Percentiles rank a stretch among this genome's conserved stretches.
Conservation (phyloP, 306 rosid species). For the Ormosia emarginata region DNA sequence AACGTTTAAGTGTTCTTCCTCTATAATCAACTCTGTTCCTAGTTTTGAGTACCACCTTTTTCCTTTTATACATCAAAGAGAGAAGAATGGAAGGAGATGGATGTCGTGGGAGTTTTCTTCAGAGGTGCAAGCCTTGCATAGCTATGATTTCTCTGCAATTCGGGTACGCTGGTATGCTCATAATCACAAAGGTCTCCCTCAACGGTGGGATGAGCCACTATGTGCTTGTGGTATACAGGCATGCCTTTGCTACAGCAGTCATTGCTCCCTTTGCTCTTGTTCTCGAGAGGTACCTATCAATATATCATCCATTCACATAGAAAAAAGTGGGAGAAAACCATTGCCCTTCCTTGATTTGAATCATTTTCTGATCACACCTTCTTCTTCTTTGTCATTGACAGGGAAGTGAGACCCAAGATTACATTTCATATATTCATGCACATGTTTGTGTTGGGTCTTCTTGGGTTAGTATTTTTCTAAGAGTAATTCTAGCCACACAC, state of each 20-base stretch:
- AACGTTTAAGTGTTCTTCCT: constrained; percentile 21
- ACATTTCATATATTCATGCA: constrained; percentile 63
- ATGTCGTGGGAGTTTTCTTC: constrained; percentile 5
- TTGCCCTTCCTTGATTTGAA: neutral
- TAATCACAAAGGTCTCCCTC: constrained; percentile 59
- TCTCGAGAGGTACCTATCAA: constrained; percentile 60
- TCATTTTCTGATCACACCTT: constrained; percentile 27
- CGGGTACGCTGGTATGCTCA: constrained; percentile 70
- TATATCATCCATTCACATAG: no score
- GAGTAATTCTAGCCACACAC: no score
- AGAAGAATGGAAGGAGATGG: constrained; percentile 27
- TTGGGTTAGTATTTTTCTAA: constrained; percentile 60
- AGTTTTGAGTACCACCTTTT: neutral
- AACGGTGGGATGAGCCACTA: constrained; percentile 65
- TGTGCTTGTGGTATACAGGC: constrained; percentile 73
- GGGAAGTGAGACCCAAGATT: constrained; percentile 81
- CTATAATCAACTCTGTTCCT: neutral
- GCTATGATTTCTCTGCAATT: constrained; percentile 59
- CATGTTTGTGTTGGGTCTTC: constrained; percentile 74
- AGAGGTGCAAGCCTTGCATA: constrained; percentile 52
- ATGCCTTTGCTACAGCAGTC: constrained; percentile 78
- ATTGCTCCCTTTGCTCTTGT: constrained; percentile 87
- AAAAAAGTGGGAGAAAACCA: neutral
- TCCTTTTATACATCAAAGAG: neutral
- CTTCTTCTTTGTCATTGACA: constrained; percentile 17